Conservation (phyloP, 805 yeast genomes). For the Hanseniaspora opuntiae region DNA sequence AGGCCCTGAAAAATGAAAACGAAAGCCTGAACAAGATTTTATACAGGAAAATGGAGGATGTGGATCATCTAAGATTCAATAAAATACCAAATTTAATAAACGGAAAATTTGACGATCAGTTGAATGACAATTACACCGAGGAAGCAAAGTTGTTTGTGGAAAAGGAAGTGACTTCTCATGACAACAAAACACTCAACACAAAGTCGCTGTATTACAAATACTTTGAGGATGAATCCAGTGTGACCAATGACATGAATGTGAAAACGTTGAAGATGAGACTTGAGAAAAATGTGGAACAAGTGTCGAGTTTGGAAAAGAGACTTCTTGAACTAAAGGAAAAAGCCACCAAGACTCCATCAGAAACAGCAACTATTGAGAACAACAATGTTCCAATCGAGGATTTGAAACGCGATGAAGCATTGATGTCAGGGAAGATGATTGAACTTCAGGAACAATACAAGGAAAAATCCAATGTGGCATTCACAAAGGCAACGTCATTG, state of each 20-base stretch:
- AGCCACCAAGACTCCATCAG: background rate
- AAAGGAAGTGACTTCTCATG: constrained; percentile 3
- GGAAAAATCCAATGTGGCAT: background rate
- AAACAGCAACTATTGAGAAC: background rate
- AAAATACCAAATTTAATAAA: constrained; percentile 10
- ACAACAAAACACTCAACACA: constrained; percentile 6
- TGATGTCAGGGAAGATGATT: background rate
- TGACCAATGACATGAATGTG: constrained; percentile 9
- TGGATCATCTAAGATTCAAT: constrained; percentile 2
- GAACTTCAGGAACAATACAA: constrained; percentile 4
- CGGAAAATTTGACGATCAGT: constrained; percentile 4
- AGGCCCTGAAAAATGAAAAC: background rate
- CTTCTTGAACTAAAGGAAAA: background rate
- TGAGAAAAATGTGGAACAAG: background rate
- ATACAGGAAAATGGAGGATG: background rate
- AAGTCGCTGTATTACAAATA: constrained; percentile 7
- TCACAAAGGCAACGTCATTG: background rate
- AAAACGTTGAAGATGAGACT: constrained; percentile 3
- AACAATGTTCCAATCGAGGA: background rate
- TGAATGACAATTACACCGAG: background rate
- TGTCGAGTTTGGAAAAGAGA: background rate
- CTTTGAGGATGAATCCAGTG: constrained; percentile 4
- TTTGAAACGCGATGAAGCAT: background rate
- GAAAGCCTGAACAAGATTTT: background rate
- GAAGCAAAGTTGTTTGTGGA: background rate